Evolutionary conservation across 306 rosid genomes (phyloP).

Genomic region (Pterocarpus macrocarpus): DNA sequence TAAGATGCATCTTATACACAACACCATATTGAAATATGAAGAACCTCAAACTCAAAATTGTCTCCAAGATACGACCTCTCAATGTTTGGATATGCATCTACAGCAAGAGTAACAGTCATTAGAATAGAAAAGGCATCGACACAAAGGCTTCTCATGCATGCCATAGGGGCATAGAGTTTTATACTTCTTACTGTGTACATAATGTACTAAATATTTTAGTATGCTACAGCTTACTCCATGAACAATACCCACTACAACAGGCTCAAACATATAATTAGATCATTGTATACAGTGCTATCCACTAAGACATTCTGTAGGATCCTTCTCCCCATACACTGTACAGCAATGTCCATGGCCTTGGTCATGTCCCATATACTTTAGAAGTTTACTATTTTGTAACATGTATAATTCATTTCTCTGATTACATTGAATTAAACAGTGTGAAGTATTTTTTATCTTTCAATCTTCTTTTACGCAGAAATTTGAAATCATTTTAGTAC

Average conservation of each 20-base stretch:
- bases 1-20: conserved; percentile 89
- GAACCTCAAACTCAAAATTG: conserved; percentile 89
- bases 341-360: neutral
- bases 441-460: no score
- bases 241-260: neutral
- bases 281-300: neutral
- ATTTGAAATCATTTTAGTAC: no score
- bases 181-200: neutral
- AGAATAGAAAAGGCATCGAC: conserved; percentile 26
- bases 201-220: neutral
- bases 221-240: neutral
- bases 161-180: neutral
- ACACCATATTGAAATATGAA: conserved; percentile 81
- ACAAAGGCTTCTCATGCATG: conserved; percentile 7
- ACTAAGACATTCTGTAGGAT: neutral
- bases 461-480: no score
- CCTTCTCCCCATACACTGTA: no score
- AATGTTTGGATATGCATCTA: conserved; percentile 86
- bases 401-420: neutral
- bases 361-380: neutral
- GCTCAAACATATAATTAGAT: neutral
- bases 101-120: conserved; percentile 43
- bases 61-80: conserved; percentile 94
- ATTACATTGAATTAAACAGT: neutral
- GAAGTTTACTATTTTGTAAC: neutral